Evolutionary conservation across 352 stramenopile genomes (phyloP).

Genomic region (Phytophthora pluvialis): DNA sequence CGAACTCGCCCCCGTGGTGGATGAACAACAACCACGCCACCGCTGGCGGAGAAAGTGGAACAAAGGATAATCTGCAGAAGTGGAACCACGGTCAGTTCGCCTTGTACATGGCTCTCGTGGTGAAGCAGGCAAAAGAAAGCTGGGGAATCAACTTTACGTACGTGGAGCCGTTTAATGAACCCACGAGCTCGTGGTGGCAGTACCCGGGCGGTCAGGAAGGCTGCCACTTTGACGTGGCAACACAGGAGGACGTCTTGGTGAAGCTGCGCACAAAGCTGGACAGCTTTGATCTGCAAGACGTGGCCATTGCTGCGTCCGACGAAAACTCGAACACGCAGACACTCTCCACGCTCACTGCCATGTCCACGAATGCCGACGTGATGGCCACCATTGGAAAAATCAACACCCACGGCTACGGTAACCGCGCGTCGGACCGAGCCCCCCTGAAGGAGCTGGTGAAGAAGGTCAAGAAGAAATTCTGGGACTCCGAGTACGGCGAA

Average conservation of each 20-base stretch:
- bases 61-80: conserved; percentile 53
- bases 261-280: conserved; percentile 50
- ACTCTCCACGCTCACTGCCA: conserved; percentile 39
- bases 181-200: conserved; percentile 35
- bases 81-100: conserved; percentile 60
- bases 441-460: conserved; percentile 41
- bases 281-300: conserved; percentile 31
- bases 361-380: conserved; percentile 35
- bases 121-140: conserved; percentile 46
- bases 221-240: conserved; percentile 54
- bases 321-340: conserved; percentile 57
- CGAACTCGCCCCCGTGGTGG: conserved; percentile 71
- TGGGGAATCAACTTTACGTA: conserved; percentile 63
- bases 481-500: conserved; percentile 72
- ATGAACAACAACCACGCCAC: conserved; percentile 65
- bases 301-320: conserved; percentile 52
- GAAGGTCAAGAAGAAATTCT: conserved; percentile 51
- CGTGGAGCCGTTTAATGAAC: conserved; percentile 69
- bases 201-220: conserved; percentile 46
- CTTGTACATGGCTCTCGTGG: conserved; percentile 51
- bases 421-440: conserved; percentile 43
- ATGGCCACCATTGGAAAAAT: conserved; percentile 52
- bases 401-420: conserved; percentile 67
- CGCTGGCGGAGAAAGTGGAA: conserved; percentile 45
- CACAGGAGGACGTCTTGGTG: conserved; percentile 50